Conservation (phyloP, 306 rosid genomes). For the Pachyrhizus erosus region DNA sequence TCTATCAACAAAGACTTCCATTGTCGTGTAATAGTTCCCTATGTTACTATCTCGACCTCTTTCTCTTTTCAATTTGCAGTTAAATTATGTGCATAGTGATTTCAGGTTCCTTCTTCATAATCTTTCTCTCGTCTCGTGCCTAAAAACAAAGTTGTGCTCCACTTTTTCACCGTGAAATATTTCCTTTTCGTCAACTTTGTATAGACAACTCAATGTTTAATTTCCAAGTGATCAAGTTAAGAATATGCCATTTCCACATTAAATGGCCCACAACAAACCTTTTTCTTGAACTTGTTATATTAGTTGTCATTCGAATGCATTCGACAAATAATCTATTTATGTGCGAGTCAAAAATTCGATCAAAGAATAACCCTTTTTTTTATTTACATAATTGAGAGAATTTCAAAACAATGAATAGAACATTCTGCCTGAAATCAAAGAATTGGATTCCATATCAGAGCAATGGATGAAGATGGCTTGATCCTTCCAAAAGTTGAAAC, state of each 20-base stretch:
- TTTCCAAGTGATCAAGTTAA: background rate
- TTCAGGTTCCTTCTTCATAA: slow-evolving; percentile 5
- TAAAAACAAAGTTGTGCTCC: background rate
- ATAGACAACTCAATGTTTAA: background rate
- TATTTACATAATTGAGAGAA: background rate
- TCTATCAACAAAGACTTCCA: background rate
- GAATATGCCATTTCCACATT: slow-evolving; percentile 43
- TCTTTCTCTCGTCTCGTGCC: background rate
- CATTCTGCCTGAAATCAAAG: slow-evolving; percentile 24
- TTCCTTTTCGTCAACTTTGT: background rate
- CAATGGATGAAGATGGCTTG: background rate
- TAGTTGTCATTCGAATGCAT: slow-evolving; percentile 32
- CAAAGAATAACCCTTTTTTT: background rate
- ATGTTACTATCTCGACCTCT: background rate
- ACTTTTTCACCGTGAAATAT: background rate
- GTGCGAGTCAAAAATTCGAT: slow-evolving; percentile 12
- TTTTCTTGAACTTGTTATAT: background rate
- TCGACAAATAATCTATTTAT: background rate
- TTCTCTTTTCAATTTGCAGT: background rate
- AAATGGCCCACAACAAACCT: background rate
- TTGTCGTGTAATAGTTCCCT: background rate
- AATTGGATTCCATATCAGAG: slow-evolving; percentile 48
- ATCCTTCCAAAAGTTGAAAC: slow-evolving; percentile 34
- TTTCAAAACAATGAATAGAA: background rate
- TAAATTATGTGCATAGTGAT: background rate